Base-by-base conservation (phyloP, 768 basidiomycete species). In the Agaricus subrufescens region DNA sequence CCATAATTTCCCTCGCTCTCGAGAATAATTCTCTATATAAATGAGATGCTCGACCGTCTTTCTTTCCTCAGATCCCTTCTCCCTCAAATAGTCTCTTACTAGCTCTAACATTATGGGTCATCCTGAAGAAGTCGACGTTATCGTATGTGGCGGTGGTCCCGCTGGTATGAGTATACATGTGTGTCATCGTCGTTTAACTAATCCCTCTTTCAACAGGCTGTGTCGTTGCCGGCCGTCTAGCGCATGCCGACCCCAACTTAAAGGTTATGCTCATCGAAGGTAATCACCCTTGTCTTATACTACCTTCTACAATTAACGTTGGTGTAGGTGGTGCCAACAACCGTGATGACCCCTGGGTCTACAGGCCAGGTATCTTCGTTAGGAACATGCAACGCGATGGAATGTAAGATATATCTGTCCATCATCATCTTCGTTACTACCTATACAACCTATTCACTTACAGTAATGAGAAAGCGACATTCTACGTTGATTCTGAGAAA, bases 241-340 rank as follows among this genome's bases (percentile, higher is more conserved):
- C 86, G 0, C 84, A 82, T 62, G 85, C 86, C 39, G 86, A 87
- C 68, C 85, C 86, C 26, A 87, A 72, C 63, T 68, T 89, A 54
- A 86, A 87, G 66, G 85, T 89, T 56, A 85, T 87, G 83, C 79
- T 89, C 62, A 83, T 87, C 57, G 86, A 87, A 74, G 86, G 84
- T 81, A 53, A 23, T 67, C 44, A 31, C 19, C 14, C 3, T 30
- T 23, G 8, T 11, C 30, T 7, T n/a, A 26, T 37, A 7, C 23
- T 23, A 27, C 10, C 1, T 8, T 39, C 7, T 11, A 19, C 5
- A 3, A 37, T 40, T 34, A 39, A 40, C 7, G 3, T 26, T 25
- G n/a, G 12, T n/a, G 3, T 27, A 85, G 84, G 76, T 52, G 85
- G 86, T 56, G 81, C 82, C 19, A 86, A 86, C 74, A 87, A 87